These are phyloP conservation scores for Zalaria obscura DNA, from an alignment of 2,329 filamentous ascomycete species.

Conservation along the genomic window DNA sequence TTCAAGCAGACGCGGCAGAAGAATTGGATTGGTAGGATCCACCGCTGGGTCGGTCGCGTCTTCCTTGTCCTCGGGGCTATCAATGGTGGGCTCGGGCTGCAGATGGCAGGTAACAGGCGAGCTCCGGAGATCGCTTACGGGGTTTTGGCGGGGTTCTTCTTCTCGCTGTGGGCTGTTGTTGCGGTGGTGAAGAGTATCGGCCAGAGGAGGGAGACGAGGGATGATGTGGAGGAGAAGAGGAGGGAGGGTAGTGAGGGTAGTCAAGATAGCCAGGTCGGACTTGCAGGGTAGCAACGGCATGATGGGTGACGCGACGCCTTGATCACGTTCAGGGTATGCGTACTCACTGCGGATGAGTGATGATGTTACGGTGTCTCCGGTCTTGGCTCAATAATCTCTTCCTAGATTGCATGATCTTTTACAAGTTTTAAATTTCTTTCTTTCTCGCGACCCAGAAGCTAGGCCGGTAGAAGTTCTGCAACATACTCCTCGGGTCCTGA, in stretches of 20 bases:
- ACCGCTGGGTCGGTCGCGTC: slow-evolving; percentile 37
- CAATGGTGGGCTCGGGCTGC: slow-evolving; percentile 42
- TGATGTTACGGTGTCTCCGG: too few species aligned
- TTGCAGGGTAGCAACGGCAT: too few species aligned
- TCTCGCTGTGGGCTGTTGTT: slow-evolving; percentile 22
- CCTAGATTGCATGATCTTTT: too few species aligned
- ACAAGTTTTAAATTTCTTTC: slow-evolving; percentile 8
- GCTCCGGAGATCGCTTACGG: slow-evolving; percentile 28
- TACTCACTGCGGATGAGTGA: too few species aligned
- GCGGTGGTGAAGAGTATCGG: background rate
- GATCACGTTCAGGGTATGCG: too few species aligned
- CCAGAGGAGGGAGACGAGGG: too few species aligned
- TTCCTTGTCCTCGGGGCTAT: slow-evolving; percentile 39
- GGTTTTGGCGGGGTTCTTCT: slow-evolving; percentile 26
- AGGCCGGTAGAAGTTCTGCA: slow-evolving; percentile 67
- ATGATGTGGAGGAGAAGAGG: too few species aligned
- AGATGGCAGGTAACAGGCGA: slow-evolving; percentile 27
- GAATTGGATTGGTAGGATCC: slow-evolving; percentile 10
- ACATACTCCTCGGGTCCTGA: slow-evolving; percentile 70
- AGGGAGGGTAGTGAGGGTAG: too few species aligned
- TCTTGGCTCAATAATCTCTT: too few species aligned
- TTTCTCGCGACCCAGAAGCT: slow-evolving; percentile 82
- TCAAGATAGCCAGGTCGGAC: too few species aligned
- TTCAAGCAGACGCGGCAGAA: slow-evolving; percentile 25
- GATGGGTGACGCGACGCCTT: too few species aligned